These are phyloP conservation scores for Xerocomus minutiporus DNA, from an alignment of 1,284 basidiomycete species.

Conservation along the genomic window DNA sequence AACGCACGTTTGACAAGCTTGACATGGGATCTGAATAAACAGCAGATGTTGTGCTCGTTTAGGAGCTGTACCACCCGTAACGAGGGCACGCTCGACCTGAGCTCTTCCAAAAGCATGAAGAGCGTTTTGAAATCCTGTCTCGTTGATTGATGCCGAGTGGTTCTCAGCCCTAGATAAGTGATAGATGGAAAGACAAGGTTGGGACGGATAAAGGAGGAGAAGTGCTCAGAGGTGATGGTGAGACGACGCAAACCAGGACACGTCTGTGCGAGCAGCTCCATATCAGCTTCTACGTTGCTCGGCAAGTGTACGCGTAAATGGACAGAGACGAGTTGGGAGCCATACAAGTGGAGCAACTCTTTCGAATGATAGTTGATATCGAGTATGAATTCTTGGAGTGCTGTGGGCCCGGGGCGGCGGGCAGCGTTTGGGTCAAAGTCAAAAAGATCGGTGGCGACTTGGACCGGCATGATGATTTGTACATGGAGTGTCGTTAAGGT, in stretches of 20 bases:
- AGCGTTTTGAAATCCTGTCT: slow-evolving; percentile 9
- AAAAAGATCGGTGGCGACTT: no score
- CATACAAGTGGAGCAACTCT: slow-evolving; percentile 10
- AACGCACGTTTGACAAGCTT: slow-evolving; percentile 11
- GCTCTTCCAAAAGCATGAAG: slow-evolving; percentile 12
- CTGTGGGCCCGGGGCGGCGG: not conserved
- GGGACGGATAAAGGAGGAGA: not conserved
- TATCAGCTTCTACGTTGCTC: not conserved
- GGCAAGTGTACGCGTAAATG: slow-evolving; percentile 3
- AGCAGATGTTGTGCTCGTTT: slow-evolving; percentile 16
- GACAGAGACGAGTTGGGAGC: slow-evolving; percentile 17
- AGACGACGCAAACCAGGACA: slow-evolving; percentile 23
- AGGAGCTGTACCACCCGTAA: slow-evolving; percentile 25
- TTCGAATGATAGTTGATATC: slow-evolving; percentile 6
- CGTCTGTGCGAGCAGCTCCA: slow-evolving; percentile 9
- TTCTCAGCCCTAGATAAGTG: slow-evolving; percentile 17
- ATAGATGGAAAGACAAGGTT: slow-evolving; percentile 16
- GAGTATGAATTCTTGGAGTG: slow-evolving; percentile 23
- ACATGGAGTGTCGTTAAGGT: slow-evolving; percentile 20
- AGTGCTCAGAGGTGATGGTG: slow-evolving; percentile 14
- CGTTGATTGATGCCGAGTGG: slow-evolving; percentile 3
- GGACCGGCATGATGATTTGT: not conserved
- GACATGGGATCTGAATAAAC: slow-evolving; percentile 18
- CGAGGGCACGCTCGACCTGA: slow-evolving; percentile 17
- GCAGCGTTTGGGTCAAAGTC: no score